Evolutionary conservation across 1,284 basidiomycete genomes (phyloP), one percentile per base, ranked within the genome.

Genomic region (Tilletia setariae): DNA sequence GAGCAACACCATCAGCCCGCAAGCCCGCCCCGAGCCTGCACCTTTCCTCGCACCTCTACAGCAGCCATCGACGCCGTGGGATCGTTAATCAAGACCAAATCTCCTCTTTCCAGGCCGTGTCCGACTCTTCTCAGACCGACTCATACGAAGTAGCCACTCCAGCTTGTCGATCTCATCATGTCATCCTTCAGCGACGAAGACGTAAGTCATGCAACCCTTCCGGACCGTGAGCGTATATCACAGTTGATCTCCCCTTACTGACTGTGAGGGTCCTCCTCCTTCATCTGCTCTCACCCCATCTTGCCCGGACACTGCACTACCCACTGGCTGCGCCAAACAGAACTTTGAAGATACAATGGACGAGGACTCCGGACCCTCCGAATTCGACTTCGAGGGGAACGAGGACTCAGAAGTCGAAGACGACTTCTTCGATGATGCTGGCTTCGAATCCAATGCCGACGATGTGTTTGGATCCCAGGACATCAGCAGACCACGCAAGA

Each of bases 281-380:
- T 16, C 23, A 13, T 6, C 62, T 11, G 62, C 62, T 43, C 62
- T 44, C 7, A 40, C n/a, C 1, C 21, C 19, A 8, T 42, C 40
- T 63, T 28, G 23, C 43, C 25, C 62, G 9, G 8, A 23, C n/a
- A 40, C 35, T 40, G 35, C 4, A 4, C 35, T 40, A 40, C 35
- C 11, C 35, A 11, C 35, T 11, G 35, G 35, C 35, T 11, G 35
- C 35, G 11, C 35, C 35, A 11, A 11, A 6, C 56, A 61, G 56
- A 61, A 61, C 56, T 61, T 61, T 21, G 78, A 79, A 64, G 76
- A 79, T 51, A 77, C 77, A 64, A 76, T 75, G 78, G 80, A 79
- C 71, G 79, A 80, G 53, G 78, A 79, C 63, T 76, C 67, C n/a
- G 69, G 63, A 16, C 23, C 53, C 2, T 59, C 47, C 42, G 65